Evolutionary conservation across 2,329 filamentous ascomycete genomes (phyloP).

Genomic region (Nemania sp.): DNA sequence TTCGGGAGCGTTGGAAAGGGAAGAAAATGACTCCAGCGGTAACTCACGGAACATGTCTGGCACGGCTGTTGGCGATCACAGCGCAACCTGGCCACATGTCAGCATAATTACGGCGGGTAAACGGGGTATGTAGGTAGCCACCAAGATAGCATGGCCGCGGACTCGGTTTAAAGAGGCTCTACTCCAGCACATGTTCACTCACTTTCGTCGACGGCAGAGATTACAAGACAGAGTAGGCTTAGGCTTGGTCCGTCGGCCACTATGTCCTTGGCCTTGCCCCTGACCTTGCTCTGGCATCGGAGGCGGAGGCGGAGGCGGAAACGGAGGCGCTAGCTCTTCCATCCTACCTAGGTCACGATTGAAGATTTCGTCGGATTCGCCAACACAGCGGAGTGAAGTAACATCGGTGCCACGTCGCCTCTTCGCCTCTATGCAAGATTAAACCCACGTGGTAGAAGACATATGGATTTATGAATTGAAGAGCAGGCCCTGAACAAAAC

Average conservation of each 20-base stretch:
- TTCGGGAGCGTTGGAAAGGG: too few relatives aligned
- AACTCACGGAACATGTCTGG: slow-evolving; percentile 25
- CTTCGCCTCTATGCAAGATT: not conserved
- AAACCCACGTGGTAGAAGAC: not conserved
- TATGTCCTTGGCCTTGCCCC: slow-evolving; percentile 11
- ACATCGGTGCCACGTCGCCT: not conserved
- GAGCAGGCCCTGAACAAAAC: not conserved
- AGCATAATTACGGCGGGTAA: too few relatives aligned
- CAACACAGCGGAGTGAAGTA: not conserved
- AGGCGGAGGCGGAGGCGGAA: not conserved
- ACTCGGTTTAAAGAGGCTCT: not conserved
- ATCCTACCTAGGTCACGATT: not conserved
- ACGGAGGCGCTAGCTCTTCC: not conserved
- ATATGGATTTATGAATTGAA: not conserved
- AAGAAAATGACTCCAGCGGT: too few relatives aligned
- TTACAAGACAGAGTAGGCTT: slow-evolving; percentile 23
- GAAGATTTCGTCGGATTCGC: not conserved
- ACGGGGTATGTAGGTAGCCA: too few relatives aligned
- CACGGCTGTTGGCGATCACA: slow-evolving; percentile 24
- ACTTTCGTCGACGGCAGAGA: slow-evolving; percentile 28
- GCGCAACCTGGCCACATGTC: slow-evolving; percentile 21
- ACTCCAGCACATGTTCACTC: slow-evolving; percentile 7
- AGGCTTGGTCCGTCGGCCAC: slow-evolving; percentile 18
- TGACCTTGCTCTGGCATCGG: slow-evolving; percentile 9
- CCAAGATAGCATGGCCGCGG: not conserved